Evolutionary conservation across 2,329 filamentous ascomycete genomes (phyloP).

Genomic region (Penicillium sp.): DNA sequence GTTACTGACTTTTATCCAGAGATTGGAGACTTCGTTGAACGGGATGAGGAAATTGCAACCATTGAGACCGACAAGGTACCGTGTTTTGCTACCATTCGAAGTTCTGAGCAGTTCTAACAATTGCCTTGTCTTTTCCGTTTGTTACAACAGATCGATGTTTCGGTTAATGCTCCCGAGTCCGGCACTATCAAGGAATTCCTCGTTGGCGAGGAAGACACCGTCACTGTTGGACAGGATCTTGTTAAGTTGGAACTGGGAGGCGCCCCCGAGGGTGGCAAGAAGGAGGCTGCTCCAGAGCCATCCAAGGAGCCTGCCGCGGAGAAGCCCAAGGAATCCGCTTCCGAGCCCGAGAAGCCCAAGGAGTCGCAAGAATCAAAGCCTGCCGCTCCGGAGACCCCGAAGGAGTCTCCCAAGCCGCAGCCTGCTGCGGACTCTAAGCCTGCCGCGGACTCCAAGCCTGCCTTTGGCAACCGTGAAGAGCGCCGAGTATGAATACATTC

Average conservation of each 20-base stretch:
- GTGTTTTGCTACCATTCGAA: neutral
- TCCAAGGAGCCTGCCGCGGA: conserved; percentile 53
- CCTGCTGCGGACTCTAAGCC: conserved; percentile 8
- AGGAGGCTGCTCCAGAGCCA: conserved; percentile 52
- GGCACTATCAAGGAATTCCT: conserved; percentile 89
- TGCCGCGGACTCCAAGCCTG: conserved; percentile 16
- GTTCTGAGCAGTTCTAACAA: too few relatives aligned
- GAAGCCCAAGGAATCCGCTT: conserved; percentile 49
- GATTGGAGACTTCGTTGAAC: conserved; percentile 87
- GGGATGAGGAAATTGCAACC: conserved; percentile 95
- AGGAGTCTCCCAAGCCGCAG: conserved; percentile 28
- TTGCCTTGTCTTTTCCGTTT: too few relatives aligned
- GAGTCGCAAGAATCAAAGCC: conserved; percentile 31
- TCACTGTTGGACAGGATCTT: conserved; percentile 87
- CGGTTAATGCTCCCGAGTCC: conserved; percentile 87
- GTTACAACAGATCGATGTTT: conserved; percentile 73
- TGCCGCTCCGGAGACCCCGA: conserved; percentile 31
- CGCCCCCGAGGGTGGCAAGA: conserved; percentile 49
- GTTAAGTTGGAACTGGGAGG: conserved; percentile 78
- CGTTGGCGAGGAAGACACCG: conserved; percentile 89
- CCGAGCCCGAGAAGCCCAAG: conserved; percentile 28
- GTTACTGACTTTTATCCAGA: conserved; percentile 43
- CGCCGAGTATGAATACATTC: conserved; percentile 60
- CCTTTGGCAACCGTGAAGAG: conserved; percentile 73
- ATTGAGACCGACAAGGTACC: conserved; percentile 97